These are phyloP conservation scores for Sinapis alba DNA, from an alignment of 441 rosid genomes.

Conservation along the genomic window DNA sequence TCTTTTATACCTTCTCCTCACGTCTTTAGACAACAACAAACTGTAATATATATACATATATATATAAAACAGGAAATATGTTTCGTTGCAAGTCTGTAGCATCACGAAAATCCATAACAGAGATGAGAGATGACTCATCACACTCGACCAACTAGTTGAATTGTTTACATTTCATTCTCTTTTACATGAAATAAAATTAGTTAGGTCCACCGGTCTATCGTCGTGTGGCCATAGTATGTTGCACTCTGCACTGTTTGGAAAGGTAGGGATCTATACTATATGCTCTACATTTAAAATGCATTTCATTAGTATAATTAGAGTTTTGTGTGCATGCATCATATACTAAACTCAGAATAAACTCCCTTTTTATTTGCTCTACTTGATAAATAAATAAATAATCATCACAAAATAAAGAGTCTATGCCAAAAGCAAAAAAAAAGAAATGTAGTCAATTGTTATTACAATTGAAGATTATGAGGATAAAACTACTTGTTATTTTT, in stretches of 20 bases:
- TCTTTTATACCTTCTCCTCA: not conserved
- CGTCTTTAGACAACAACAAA: not conserved
- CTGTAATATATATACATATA: not conserved
- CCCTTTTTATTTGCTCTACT: not conserved
- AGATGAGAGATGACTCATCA: no score
- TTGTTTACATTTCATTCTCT: no score
- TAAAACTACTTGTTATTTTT: slow-evolving; percentile 20
- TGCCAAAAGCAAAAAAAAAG: not conserved
- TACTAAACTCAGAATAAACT: not conserved
- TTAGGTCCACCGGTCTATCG: no score
- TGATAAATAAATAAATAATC: not conserved
- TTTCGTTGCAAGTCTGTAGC: not conserved
- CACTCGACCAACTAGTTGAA: no score
- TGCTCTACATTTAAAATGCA: no score
- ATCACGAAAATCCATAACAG: not conserved
- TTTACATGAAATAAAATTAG: no score
- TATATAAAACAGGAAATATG: not conserved
- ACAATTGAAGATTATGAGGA: not conserved
- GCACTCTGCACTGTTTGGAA: no score
- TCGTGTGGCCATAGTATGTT: no score
- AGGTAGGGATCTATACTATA: no score
- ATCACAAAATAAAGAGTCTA: not conserved
- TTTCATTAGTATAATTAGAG: no score
- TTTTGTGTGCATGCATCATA: no score
- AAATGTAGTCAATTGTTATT: not conserved